Evolutionary conservation across 345 rosid genomes (phyloP), one percentile per base, ranked within the genome.

Genomic region (Zanthoxylum bungeanum): DNA sequence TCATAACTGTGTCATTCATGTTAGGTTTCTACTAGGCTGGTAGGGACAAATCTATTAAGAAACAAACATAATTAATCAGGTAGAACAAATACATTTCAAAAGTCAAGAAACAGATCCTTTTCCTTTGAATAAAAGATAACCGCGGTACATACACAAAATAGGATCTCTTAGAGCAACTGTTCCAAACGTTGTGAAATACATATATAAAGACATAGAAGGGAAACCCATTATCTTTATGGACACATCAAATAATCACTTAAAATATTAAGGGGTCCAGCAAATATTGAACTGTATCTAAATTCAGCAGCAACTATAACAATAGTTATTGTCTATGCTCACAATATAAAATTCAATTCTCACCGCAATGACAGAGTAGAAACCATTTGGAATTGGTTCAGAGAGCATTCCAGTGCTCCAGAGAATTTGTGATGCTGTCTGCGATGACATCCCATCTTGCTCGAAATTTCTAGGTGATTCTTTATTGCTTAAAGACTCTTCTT

Each of bases 341-440:
- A 59, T 51, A 51, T 65, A 66, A 60, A 49, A 37, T 37, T 40
- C 9, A 62, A 66, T 61, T 69, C 86, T 88, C 78, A 88, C 96
- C 64, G 89, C 96, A 64, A 83, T 84, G 73, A 92, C 85, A 40
- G 86, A 95, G 73, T 92, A 92, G 82, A 95, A 95, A 67, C 98
- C 98, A 82, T 91, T 91, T 55, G 98, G 98, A 46, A 93, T 91
- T 2, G 83, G 87, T 34, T 88, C 92, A 63, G 90, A 85, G 64
- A 93, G 93, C 73, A 87, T 84, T 77, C 97, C 96, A 30, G 89
- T 93, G 78, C 80, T 93, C 98, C 97, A 96, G 33, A 93, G 96
- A 74, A 82, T 82, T 84, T 93, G 91, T 3, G 99, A 93, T 19
- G 95, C 96, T 60, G 86, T 91, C 76, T 70, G 88, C 46, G 87